These are phyloP conservation scores for Auriscalpium vulgare DNA, from an alignment of 768 basidiomycete genomes.

Conservation along the genomic window DNA sequence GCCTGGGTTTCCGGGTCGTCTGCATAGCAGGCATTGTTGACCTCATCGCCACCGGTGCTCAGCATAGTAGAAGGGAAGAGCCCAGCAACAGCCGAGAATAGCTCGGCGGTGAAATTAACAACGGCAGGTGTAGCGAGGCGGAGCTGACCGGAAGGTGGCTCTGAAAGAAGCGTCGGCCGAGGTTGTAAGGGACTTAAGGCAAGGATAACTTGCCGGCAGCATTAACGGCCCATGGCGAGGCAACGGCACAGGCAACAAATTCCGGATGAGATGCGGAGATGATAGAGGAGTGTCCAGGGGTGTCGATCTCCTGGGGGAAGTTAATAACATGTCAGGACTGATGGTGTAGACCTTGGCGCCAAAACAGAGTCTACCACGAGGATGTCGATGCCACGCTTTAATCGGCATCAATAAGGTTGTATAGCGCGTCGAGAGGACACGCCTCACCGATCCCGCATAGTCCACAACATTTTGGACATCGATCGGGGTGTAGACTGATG, in stretches of 20 bases:
- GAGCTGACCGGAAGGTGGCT: conserved; percentile 45
- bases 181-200: not conserved
- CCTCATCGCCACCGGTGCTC: conserved; percentile 68
- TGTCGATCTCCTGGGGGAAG: conserved; percentile 31
- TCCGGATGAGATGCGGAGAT: conserved; percentile 37
- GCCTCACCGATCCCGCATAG: conserved; percentile 26
- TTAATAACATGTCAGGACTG: not conserved
- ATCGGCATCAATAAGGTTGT: not conserved
- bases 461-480: conserved; percentile 25
- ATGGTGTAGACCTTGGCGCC: not conserved
- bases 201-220: conserved; percentile 34
- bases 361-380: conserved; percentile 13
- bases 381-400: conserved; percentile 31
- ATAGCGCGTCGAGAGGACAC: conserved; percentile 2
- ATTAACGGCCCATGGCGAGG: conserved; percentile 40
- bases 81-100: conserved; percentile 25
- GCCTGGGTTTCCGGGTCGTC: conserved; percentile 53
- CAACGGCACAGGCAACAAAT: conserved; percentile 32
- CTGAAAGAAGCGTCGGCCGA: conserved; percentile 10
- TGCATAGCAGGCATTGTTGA: conserved; percentile 60
- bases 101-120: conserved; percentile 24
- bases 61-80: conserved; percentile 29
- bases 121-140: conserved; percentile 33
- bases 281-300: conserved; percentile 41
- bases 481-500: conserved; percentile 20